Evolutionary conservation across 2,329 filamentous ascomycete species (phyloP).

Genomic region (Colletotrichum gloeosporioides): DNA sequence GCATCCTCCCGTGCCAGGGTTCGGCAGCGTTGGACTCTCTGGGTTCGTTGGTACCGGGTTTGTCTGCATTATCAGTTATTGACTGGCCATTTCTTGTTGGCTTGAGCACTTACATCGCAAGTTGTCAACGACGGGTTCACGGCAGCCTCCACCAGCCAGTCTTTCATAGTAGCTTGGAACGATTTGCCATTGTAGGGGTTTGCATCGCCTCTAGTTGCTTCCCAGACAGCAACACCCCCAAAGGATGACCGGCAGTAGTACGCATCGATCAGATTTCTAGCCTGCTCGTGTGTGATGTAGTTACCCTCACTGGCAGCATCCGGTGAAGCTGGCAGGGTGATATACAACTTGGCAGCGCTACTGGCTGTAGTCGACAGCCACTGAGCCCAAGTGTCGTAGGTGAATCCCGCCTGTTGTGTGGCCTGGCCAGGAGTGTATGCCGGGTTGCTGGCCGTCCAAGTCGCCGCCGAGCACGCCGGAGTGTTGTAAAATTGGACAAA

Average conservation of each 20-base stretch:
- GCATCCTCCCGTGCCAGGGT: not conserved
- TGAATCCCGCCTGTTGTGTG: constrained; percentile 28
- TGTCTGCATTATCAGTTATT: not conserved
- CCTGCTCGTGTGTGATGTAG: constrained; percentile 28
- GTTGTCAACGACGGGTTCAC: not conserved
- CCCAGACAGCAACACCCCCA: constrained; percentile 35
- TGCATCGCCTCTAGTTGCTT: constrained; percentile 27
- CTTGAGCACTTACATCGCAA: not conserved
- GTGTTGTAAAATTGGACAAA: constrained; percentile 57
- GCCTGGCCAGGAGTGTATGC: constrained; percentile 27
- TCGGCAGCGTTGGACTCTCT: not conserved
- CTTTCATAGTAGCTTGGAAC: constrained; percentile 17
- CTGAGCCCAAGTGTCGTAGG: constrained; percentile 32
- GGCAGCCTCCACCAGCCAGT: constrained; percentile 6
- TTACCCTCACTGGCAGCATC: constrained; percentile 25
- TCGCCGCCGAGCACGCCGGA: constrained; percentile 38
- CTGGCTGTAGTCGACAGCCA: constrained; percentile 30
- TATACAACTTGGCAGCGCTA: constrained; percentile 30
- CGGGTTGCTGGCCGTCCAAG: constrained; percentile 26
- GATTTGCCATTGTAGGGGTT: constrained; percentile 20
- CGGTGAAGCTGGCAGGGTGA: constrained; percentile 33
- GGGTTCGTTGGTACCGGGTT: not conserved
- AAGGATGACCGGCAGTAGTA: constrained; percentile 30
- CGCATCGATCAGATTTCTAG: constrained; percentile 27
- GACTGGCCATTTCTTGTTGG: not conserved